Evolutionary conservation across 2,329 filamentous ascomycete species (phyloP).

Genomic region (Rhinocladiella mackenziei): DNA sequence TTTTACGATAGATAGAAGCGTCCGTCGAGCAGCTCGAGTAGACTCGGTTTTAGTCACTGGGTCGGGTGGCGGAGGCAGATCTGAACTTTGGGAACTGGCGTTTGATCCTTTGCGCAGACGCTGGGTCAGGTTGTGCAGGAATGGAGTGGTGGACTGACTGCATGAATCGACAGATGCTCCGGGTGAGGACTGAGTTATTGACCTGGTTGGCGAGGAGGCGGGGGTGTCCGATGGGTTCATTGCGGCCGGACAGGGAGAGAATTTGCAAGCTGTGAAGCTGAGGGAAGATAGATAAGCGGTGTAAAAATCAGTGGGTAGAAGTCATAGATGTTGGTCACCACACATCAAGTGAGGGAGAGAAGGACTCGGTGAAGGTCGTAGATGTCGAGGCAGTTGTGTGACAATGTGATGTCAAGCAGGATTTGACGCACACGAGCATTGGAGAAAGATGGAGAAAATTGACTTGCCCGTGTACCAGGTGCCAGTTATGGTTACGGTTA

Average conservation of each 20-base stretch:
- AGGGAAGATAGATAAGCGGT: too few relatives aligned
- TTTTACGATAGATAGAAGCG: slow-evolving; percentile 22
- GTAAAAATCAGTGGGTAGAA: too few relatives aligned
- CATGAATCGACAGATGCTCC: slow-evolving; percentile 14
- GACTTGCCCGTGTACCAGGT: too few relatives aligned
- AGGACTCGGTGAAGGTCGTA: too few relatives aligned
- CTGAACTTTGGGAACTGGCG: slow-evolving; percentile 19
- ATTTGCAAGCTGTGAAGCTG: too few relatives aligned
- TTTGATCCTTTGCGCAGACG: slow-evolving; percentile 28
- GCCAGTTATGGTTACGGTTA: too few relatives aligned
- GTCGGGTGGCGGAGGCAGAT: slow-evolving; percentile 6
- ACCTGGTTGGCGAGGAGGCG: slow-evolving; percentile 5
- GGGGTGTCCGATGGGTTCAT: slow-evolving; percentile 10
- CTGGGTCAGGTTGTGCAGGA: slow-evolving; percentile 26
- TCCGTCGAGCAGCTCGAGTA: slow-evolving; percentile 20
- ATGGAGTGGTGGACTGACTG: slow-evolving; percentile 13
- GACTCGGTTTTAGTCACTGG: slow-evolving; percentile 22
- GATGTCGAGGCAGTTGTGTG: too few relatives aligned
- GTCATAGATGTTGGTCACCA: too few relatives aligned
- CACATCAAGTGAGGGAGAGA: too few relatives aligned
- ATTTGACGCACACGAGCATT: slow-evolving; percentile 3
- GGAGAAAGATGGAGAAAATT: neutral
- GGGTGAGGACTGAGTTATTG: slow-evolving; percentile 9
- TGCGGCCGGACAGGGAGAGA: neutral
- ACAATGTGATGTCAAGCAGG: too few relatives aligned